Evolutionary conservation across 495 filamentous ascomycete species (phyloP), one percentile per base, ranked within the genome.

Genomic region (Xylaria castorea): DNA sequence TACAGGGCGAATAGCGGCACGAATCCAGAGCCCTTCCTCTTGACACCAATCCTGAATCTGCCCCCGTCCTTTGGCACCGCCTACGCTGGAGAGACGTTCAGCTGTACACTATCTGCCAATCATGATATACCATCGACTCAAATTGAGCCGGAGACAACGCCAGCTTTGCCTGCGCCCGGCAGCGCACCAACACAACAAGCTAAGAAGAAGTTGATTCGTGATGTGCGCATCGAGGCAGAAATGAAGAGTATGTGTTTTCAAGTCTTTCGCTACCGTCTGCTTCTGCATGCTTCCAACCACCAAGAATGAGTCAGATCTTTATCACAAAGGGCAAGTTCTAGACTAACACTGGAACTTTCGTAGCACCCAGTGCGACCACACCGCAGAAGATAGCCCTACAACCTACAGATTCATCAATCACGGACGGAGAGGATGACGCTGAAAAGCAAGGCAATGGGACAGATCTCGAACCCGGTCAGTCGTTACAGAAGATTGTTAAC

Each of bases 1-100:
- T 86, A 86, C 68, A 70, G 61, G 64, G 74, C 79, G 64, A 71
- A 77, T 40, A 73, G 66, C 69, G 60, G 79, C 58, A 78, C 81
- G 1, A 85, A 86, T 75, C 80, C 85, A 0, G 73, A 79, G 55
- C 82, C 85, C 3, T 87, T 87, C 78, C 78, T 85, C 64, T 78
- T 88, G 60, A 81, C 80, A 16, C 85, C 87, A 0, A 89, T 90
- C 64, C 87, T 98, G 74, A 97, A 93, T n/a, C 90, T 98, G 4
- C 96, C 96, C 7, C 92, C 94, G 1, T 89, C 94, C 5, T 98
- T 99, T 80, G 96, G 94, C 66, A 93, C 93, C 12, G 94, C 95
- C 63, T 98, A 98, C 74, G 95, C 98, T 53, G 96, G 96, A 71
- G 95, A 98, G 84, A 94, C 92, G 1, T 99, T 99, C 81, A 89